Conservation (phyloP, 768 basidiomycete species). For the Lepiota brunneoincarnata region DNA sequence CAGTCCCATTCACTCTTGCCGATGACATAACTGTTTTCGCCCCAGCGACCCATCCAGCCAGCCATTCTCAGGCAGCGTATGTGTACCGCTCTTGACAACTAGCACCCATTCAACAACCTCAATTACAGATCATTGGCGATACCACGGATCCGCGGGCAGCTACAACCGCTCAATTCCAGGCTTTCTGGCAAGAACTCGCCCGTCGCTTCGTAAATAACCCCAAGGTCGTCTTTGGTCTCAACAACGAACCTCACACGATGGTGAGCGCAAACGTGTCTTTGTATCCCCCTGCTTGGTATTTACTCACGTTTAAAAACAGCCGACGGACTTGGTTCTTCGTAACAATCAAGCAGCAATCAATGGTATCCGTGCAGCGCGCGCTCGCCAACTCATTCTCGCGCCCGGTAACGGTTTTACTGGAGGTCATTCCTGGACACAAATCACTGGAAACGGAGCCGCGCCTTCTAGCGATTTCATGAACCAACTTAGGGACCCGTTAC, state of each 20-base stretch:
- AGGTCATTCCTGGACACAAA: constrained; percentile 41
- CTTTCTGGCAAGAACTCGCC: constrained; percentile 42
- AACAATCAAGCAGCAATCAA: constrained; percentile 46
- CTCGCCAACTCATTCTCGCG: constrained; percentile 41
- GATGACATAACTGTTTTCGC: neutral
- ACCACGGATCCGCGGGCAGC: constrained; percentile 42
- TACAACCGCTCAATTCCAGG: constrained; percentile 39
- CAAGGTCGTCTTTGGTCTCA: constrained; percentile 44
- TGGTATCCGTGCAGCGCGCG: constrained; percentile 38
- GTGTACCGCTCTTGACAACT: constrained; percentile 2
- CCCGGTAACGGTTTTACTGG: constrained; percentile 48
- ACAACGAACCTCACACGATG: constrained; percentile 48
- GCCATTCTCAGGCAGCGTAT: constrained; percentile 41
- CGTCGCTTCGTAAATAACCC: constrained; percentile 36
- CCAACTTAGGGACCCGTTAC: constrained; percentile 35
- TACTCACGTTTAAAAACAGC: constrained; percentile 22
- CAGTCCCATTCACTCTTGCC: neutral
- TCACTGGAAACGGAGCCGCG: constrained; percentile 27
- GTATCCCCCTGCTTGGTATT: neutral
- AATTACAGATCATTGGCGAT: constrained; percentile 41
- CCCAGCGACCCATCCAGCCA: constrained; percentile 40
- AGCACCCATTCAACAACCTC: neutral
- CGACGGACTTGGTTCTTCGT: constrained; percentile 36
- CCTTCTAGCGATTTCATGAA: constrained; percentile 44
- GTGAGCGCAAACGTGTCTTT: constrained; percentile 16